Percentiles rank a stretch among this genome's conserved stretches.
These are phyloP conservation scores for Dichotomocladium elegans DNA, from an alignment of 371 early-diverging fungal species.

Conservation along the genomic window DNA sequence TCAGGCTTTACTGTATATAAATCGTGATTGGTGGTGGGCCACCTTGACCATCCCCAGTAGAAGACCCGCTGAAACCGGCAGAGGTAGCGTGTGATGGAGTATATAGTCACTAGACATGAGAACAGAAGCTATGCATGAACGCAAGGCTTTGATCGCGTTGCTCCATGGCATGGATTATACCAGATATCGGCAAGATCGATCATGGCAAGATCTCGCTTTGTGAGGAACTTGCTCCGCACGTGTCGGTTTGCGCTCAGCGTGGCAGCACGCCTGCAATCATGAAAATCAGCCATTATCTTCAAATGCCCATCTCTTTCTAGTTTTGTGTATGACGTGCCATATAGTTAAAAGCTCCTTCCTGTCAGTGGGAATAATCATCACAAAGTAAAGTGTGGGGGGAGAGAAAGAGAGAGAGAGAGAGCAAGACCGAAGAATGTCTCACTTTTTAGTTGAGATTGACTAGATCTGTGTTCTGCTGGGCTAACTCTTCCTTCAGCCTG, in stretches of 20 bases:
- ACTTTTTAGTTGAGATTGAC: slow-evolving; percentile 1
- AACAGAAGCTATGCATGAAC: neutral
- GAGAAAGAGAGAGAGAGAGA: neutral
- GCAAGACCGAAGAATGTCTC: neutral
- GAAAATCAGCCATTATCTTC: neutral
- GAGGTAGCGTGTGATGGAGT: neutral
- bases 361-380: neutral
- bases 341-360: neutral
- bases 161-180: slow-evolving; percentile 3
- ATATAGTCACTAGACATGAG: neutral
- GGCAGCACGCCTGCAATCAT: slow-evolving; percentile 3
- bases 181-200: slow-evolving; percentile 8
- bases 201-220: slow-evolving; percentile 1
- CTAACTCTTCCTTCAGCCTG: neutral
- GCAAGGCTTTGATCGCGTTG: neutral
- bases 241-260: neutral
- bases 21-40: neutral
- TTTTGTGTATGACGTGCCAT: slow-evolving; percentile 1
- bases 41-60: slow-evolving; percentile 3
- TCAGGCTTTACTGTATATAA: neutral
- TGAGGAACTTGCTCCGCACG: neutral
- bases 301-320: neutral
- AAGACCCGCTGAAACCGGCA: neutral
- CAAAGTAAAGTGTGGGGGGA: neutral
- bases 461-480: slow-evolving; percentile 1